Conservation (phyloP, 73 alveolate genomes). For the Breviolum minutum region DNA sequence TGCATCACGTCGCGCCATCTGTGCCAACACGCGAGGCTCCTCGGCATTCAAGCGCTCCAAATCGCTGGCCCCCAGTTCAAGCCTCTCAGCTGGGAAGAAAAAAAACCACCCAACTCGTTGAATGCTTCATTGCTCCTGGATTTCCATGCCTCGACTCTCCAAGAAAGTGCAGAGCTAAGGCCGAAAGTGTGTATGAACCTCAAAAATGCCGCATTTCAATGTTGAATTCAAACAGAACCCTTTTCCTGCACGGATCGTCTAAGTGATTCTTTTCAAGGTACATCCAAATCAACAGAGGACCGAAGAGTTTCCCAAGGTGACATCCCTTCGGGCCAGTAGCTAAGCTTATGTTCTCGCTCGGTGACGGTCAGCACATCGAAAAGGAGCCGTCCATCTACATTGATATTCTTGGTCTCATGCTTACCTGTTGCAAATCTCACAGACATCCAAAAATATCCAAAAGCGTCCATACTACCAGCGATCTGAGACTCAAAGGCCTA, state of each 20-base stretch:
- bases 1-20: constrained; percentile 47
- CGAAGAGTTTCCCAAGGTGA: no score
- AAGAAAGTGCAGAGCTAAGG: constrained; percentile 67
- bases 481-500: background rate
- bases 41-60: background rate
- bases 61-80: background rate
- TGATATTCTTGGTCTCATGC: constrained; percentile 78
- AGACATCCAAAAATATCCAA: background rate
- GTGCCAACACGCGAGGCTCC: constrained; percentile 17
- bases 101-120: no score
- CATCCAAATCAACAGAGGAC: no score
- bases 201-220: background rate
- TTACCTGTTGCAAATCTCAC: background rate
- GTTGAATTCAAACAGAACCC: no score
- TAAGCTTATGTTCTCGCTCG: constrained; percentile 9
- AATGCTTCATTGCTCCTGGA: no score
- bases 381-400: constrained; percentile 66
- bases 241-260: background rate
- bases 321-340: background rate
- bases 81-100: background rate
- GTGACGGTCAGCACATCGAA: constrained; percentile 62
- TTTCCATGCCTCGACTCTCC: constrained; percentile 43
- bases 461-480: background rate
- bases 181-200: constrained; percentile 80
- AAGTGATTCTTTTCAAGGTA: background rate